Percentiles rank a stretch among this genome's conserved stretches.
These are phyloP conservation scores for Penicillium vulpinum DNA, from an alignment of 2,329 filamentous ascomycete genomes.

Conservation along the genomic window DNA sequence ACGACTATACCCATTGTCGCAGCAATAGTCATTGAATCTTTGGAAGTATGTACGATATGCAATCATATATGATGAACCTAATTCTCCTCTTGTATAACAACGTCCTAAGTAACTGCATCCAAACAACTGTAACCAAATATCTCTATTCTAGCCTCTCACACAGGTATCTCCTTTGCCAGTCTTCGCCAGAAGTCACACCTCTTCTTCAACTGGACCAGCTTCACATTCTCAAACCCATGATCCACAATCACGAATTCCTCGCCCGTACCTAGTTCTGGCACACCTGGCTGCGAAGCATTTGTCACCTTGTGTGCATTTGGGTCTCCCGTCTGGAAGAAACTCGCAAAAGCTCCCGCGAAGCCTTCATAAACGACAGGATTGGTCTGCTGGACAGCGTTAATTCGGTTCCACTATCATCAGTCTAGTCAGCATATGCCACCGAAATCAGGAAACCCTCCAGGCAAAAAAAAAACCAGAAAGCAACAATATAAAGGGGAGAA, in stretches of 20 bases:
- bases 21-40: conserved; percentile 10
- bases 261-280: conserved; percentile 47
- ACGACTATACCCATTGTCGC: conserved; percentile 16
- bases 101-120: background rate
- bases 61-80: conserved; percentile 10
- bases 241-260: conserved; percentile 54
- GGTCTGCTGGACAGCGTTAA: conserved; percentile 54
- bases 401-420: conserved; percentile 54
- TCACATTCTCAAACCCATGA: conserved; percentile 47
- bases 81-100: conserved; percentile 3
- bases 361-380: conserved; percentile 58
- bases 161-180: conserved; percentile 49
- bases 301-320: conserved; percentile 60
- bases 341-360: conserved; percentile 60
- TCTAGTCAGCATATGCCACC: background rate
- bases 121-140: background rate
- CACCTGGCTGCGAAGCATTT: conserved; percentile 37
- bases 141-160: conserved; percentile 31
- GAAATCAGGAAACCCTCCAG: background rate
- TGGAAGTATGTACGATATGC: conserved; percentile 13
- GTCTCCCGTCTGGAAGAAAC: conserved; percentile 61
- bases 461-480: too few species aligned
- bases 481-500: conserved; percentile 4
- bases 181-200: conserved; percentile 58
- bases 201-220: conserved; percentile 42